Base-by-base conservation (phyloP, 768 basidiomycete species). In the Lactarius sp. region DNA sequence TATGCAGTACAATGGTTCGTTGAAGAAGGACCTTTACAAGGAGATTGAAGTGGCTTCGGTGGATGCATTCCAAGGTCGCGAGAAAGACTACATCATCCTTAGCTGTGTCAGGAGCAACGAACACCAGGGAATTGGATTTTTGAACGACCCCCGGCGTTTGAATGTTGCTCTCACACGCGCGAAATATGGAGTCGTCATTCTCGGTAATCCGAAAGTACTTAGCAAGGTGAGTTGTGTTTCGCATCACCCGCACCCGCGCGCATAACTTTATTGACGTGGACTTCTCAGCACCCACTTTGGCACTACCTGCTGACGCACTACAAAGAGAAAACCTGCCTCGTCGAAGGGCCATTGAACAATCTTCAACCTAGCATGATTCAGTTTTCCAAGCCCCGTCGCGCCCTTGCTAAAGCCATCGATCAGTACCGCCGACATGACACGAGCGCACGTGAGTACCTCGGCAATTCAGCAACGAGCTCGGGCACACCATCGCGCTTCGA, bases 121-220 rank as follows among this genome's bases (percentile, higher is more conserved):
- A 73, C 97, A 99, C 73, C 97, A 98, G 73, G 97, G 97, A 41
- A 99, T 99, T 64, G 97, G 97, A 52, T 99, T 99, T 83, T 83
- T 99, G 78, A 98, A 96, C 70, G 97, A 99, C 74, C 97, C 97
- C 7, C 80, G 97, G 67, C 86, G 97, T 59, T 76, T 99, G 70
- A 99, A 99, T 71, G 97, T 99, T 54, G 97, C 97, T 31, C 81
- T 99, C 50, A 98, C 97, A 1, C 84, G 97, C 66, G 96, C 97
- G 46, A 98, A 98, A 75, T 99, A 98, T 72, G 97, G 97, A 3
- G 89, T 96, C 9, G 97, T 99, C 55, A 98, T 99, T 70, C 81
- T 99, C n/a, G 97, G 97, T n/a, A 99, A 99, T 74, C 97, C 97
- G 3, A 98, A 98, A 75, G 96, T 99, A 60, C 79, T 99, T 54